Evolutionary conservation across 495 filamentous ascomycete species (phyloP), one percentile per base, ranked within the genome.

Genomic region (Achaetomiella virescens): DNA sequence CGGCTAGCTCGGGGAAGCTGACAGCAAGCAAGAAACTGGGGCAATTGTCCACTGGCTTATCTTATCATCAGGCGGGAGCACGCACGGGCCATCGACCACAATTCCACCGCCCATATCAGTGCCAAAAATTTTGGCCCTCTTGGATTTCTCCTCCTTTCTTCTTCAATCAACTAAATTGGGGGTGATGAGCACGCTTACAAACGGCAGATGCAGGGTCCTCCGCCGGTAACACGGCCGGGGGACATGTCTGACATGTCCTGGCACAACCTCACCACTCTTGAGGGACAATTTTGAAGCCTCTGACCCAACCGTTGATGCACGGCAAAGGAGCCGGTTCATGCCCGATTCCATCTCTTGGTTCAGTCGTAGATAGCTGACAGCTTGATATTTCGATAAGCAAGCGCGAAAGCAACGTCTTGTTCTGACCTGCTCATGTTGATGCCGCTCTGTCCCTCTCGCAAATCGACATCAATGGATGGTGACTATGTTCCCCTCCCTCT

Each of bases 91-190:
- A 36, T 43, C 49, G 24, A 37, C 45, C 48, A 49, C 46, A 51
- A 25, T 27, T 25, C 24, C 50, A 2, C 42, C 31, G 22, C 27
- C 53, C 15, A 27, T 45, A 47, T 55, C 44, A 35, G 37, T 41
- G 0, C 42, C 48, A 20, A 49, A 57, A 55, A 36, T 54, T 60
- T 53, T 46, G 52, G 60, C 24, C 52, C 35, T 41, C 48, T 49
- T 18, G 52, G 14, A 7, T 52, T 48, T 41, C 53, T 67, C 58
- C 55, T 44, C 27, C 63, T 57, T 70, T 65, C 53, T 63, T 71
- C 67, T 62, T 61, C 73, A 75, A 63, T 75, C 78, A 82, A 82
- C 79, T 81, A 82, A 64, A 80, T 73, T 75, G 74, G 76, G 72
- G 52, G 62, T 78, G 78, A 81, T 74, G 80, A 81, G 77, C 69